Conservation (phyloP, 2,329 filamentous ascomycete species). For the Penicillium fuscoglaucum region DNA sequence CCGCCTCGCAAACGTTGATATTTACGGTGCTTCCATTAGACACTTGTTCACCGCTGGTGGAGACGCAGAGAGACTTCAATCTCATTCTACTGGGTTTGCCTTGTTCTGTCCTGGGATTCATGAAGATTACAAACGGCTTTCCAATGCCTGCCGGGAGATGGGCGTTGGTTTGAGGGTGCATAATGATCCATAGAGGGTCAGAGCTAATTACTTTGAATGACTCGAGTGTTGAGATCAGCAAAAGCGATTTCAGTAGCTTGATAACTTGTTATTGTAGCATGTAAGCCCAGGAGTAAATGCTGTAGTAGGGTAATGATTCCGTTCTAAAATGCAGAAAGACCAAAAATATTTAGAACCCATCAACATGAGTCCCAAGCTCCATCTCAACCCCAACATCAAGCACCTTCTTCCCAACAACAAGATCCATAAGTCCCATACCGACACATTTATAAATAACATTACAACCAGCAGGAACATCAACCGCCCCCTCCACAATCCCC, state of each 20-base stretch:
- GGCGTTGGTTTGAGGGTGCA: background rate
- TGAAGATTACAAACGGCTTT: no score
- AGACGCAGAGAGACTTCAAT: no score
- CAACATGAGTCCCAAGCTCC: conserved; percentile 37
- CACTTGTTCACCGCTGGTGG: no score
- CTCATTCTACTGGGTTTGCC: no score
- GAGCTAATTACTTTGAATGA: no score
- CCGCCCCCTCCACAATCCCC: conserved; percentile 11
- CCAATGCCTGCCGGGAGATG: background rate
- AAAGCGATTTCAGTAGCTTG: background rate
- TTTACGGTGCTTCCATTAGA: no score
- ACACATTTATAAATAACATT: conserved; percentile 55
- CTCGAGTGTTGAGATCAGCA: background rate
- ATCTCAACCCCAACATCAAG: conserved; percentile 38
- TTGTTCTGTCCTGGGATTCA: no score
- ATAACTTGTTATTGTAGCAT: background rate
- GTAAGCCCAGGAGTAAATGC: background rate
- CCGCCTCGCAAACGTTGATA: no score
- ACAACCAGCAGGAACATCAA: conserved; percentile 33
- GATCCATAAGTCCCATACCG: conserved; percentile 53
- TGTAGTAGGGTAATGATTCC: no score
- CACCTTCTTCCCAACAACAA: conserved; percentile 47
- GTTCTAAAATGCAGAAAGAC: background rate
- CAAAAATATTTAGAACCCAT: conserved; percentile 36
- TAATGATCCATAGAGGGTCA: background rate